These are phyloP conservation scores for Linanthus parryae DNA, from an alignment of 148 eudicot species.

Conservation along the genomic window DNA sequence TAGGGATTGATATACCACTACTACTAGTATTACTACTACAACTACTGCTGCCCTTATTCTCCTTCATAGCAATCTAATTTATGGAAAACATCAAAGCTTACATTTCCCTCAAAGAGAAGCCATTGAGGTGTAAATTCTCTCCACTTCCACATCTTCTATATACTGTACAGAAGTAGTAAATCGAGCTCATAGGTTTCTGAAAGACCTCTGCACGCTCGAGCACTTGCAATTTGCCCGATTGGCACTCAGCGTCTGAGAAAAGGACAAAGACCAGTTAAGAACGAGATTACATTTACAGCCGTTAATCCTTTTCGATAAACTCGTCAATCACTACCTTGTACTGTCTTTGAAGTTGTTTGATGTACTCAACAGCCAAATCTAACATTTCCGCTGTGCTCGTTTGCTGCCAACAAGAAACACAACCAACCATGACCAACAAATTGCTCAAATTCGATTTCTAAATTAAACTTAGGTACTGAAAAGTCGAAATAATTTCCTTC, in stretches of 20 bases:
- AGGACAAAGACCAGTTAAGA: background rate
- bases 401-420: conserved; percentile 45
- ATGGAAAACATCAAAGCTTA: too few relatives aligned
- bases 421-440: background rate
- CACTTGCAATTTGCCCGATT: conserved; percentile 70
- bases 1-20: too few relatives aligned
- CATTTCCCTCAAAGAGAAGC: too few relatives aligned
- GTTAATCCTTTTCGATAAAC: too few relatives aligned
- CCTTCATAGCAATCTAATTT: too few relatives aligned
- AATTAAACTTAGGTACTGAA: background rate
- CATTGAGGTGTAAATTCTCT: background rate
- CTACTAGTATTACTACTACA: too few relatives aligned
- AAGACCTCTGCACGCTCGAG: conserved; percentile 23
- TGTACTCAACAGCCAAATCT: conserved; percentile 84
- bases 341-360: conserved; percentile 65
- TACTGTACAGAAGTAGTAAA: conserved; percentile 4
- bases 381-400: conserved; percentile 86
- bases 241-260: conserved; percentile 49
- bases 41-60: too few relatives aligned
- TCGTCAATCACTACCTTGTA: conserved; percentile 39
- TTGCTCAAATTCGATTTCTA: background rate
- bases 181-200: conserved; percentile 9
- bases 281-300: too few relatives aligned
- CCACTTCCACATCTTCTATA: conserved; percentile 4
- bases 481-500: background rate